A percentile compares a stretch with the other conserved stretches of the same genome.
Evolutionary conservation across 2,329 filamentous ascomycete genomes (phyloP).

Genomic region (Claviceps sp.): DNA sequence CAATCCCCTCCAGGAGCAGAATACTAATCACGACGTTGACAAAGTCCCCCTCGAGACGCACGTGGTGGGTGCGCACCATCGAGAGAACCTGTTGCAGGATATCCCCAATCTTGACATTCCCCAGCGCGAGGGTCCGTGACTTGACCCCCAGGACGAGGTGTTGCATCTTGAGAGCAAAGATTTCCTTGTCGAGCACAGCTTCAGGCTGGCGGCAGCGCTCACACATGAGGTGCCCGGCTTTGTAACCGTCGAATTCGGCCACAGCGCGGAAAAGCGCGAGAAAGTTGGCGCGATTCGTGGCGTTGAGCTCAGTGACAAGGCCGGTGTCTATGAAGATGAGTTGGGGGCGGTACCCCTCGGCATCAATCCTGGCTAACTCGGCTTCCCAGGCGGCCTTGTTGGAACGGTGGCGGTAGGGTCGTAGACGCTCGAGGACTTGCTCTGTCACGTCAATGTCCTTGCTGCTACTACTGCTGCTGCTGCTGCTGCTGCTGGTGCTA

Average conservation of each 20-base stretch:
- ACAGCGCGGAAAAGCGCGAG: conserved; percentile 90
- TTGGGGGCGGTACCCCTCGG: conserved; percentile 82
- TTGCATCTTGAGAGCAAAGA: conserved; percentile 94
- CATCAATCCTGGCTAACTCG: conserved; percentile 64
- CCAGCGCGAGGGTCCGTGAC: conserved; percentile 76
- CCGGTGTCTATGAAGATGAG: conserved; percentile 96
- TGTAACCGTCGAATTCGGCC: conserved; percentile 94
- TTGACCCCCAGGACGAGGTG: conserved; percentile 88
- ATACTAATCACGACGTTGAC: conserved; percentile 97
- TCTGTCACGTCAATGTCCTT: conserved; percentile 76
- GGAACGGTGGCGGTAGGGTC: conserved; percentile 51
- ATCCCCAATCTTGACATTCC: conserved; percentile 92
- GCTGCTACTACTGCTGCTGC: conserved; percentile 34
- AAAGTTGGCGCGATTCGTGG: conserved; percentile 76
- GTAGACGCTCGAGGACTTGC: conserved; percentile 65
- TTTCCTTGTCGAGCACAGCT: conserved; percentile 73
- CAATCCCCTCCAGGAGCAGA: conserved; percentile 84
- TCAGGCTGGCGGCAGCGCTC: conserved; percentile 87
- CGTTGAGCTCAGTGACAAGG: conserved; percentile 85
- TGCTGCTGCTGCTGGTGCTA: conserved; percentile 20
- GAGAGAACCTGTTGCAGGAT: conserved; percentile 78
- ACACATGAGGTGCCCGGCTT: conserved; percentile 89
- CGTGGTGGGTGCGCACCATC: conserved; percentile 89
- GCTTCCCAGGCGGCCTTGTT: conserved; percentile 58
- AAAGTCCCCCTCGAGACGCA: conserved; percentile 90